phyloP scores from a whole-genome alignment of 176 grass and related monocot genomes.

The Aegilops bicornis region DNA sequence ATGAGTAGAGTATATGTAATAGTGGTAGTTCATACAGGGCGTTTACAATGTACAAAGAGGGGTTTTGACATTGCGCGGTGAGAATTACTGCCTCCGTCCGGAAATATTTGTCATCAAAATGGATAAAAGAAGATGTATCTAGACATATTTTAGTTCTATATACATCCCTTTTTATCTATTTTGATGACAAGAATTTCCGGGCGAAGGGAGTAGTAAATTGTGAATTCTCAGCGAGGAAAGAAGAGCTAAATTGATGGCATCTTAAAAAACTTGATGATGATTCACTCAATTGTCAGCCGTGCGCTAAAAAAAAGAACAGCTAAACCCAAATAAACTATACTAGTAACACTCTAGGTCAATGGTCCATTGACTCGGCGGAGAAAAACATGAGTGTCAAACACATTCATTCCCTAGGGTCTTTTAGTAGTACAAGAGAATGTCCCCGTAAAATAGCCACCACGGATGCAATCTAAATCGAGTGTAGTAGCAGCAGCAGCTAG shows the following conservation, averaged over 20 bases:
- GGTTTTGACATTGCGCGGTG: background rate
- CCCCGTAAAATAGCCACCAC: background rate
- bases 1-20: background rate
- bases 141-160: no score
- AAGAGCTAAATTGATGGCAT: background rate
- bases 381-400: background rate
- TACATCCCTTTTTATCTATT: no score
- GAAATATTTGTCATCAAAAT: no score
- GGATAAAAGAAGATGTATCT: no score
- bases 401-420: background rate
- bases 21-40: no score
- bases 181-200: no score
- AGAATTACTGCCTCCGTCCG: background rate
- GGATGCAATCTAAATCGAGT: background rate
- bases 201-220: background rate
- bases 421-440: background rate
- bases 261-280: background rate
- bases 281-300: background rate
- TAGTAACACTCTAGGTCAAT: background rate
- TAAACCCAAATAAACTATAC: constrained; percentile 9
- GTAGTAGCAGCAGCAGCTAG: background rate
- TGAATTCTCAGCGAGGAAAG: background rate
- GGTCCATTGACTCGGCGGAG: background rate
- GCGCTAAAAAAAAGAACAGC: background rate
- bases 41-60: background rate